Base-by-base conservation (phyloP, 2,329 filamentous ascomycete species). In the Colletotrichum melonis region DNA sequence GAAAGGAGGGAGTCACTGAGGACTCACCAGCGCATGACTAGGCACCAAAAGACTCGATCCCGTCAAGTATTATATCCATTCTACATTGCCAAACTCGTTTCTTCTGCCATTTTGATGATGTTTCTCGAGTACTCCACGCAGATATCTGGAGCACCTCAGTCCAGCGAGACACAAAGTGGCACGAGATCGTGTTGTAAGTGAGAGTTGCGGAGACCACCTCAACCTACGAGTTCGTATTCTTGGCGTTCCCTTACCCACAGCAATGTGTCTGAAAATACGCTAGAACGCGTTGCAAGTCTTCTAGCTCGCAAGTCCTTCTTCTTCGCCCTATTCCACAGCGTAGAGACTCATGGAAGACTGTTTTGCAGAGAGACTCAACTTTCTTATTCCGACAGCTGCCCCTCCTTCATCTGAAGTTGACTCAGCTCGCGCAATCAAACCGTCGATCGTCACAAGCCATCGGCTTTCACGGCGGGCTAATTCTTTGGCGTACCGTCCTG, bases 231-330 rank as follows among this genome's bases (percentile, higher is more conserved):
- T 24, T 22, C 22, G 19, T 12, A n/a, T 22, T 67, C 4, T 63
- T 32, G 8, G 3, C 11, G 28, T 7, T 42, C 35, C 4, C 16
- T 22, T 4, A 57, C 24, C 19, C 35, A 63, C 19, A 30, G 7
- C 22, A 59, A 28, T 26, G 22, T 30, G 30, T 49, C 59, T 46
- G 24, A 28, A 62, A 35, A 30, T 26, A 2, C 11, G 16, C 49
- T n/a, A 24, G 42, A 62, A 46, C 24, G 30, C 16, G 8, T 7
- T 26, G 38, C 11, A 19, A 49, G 8, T 42, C 16, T 38, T 52
- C 69, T 38, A 38, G n/a, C 28, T 67, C 57, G 56, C 49, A 55
- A 49, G 32, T 2, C 42, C 42, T 66, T 60, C 32, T 60, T 66
- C 38, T 32, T 52, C 63, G 42, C n/a, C 49, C 14, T 6, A 7